A percentile compares a stretch with the other conserved stretches of the same genome.
Evolutionary conservation across 1,284 basidiomycete genomes (phyloP).

Genomic region (Jaminaea rosea): DNA sequence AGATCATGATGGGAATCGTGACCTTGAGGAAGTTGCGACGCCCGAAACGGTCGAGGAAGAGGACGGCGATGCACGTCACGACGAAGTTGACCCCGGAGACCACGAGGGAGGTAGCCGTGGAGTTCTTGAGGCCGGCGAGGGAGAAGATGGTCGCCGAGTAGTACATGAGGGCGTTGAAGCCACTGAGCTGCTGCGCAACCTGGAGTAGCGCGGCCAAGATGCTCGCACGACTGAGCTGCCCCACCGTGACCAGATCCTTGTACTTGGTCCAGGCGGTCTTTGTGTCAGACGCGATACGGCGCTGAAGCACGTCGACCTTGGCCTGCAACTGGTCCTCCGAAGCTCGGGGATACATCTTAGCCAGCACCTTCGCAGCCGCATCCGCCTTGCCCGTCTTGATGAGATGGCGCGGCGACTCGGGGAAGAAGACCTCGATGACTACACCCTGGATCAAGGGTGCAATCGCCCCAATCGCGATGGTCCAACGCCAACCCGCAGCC

Average conservation of each 20-base stretch:
- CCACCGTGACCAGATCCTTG: slow-evolving; percentile 13
- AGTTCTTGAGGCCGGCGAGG: slow-evolving; percentile 46
- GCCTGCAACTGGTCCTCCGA: slow-evolving; percentile 43
- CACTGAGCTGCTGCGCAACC: slow-evolving; percentile 43
- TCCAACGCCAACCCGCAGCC: slow-evolving; percentile 47
- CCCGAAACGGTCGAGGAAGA: slow-evolving; percentile 67
- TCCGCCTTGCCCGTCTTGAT: slow-evolving; percentile 36
- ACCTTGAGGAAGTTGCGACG: slow-evolving; percentile 66
- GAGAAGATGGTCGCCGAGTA: slow-evolving; percentile 47
- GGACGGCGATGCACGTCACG: slow-evolving; percentile 68
- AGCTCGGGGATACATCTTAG: slow-evolving; percentile 32
- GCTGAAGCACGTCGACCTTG: slow-evolving; percentile 46
- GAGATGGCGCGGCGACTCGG: slow-evolving; percentile 47
- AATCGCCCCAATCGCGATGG: slow-evolving; percentile 47
- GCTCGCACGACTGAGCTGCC: slow-evolving; percentile 13
- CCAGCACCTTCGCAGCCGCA: slow-evolving; percentile 35
- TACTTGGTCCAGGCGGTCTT: slow-evolving; percentile 7
- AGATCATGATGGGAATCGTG: slow-evolving; percentile 67
- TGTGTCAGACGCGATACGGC: slow-evolving; percentile 34
- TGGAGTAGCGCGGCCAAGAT: slow-evolving; percentile 19
- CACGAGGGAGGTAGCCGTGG: slow-evolving; percentile 41
- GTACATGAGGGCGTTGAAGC: slow-evolving; percentile 49
- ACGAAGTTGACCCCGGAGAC: slow-evolving; percentile 53
- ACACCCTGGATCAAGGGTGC: slow-evolving; percentile 43
- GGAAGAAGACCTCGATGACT: slow-evolving; percentile 44